Conservation (phyloP, 176 grass and related monocot species). For the Oryza glumipatula region DNA sequence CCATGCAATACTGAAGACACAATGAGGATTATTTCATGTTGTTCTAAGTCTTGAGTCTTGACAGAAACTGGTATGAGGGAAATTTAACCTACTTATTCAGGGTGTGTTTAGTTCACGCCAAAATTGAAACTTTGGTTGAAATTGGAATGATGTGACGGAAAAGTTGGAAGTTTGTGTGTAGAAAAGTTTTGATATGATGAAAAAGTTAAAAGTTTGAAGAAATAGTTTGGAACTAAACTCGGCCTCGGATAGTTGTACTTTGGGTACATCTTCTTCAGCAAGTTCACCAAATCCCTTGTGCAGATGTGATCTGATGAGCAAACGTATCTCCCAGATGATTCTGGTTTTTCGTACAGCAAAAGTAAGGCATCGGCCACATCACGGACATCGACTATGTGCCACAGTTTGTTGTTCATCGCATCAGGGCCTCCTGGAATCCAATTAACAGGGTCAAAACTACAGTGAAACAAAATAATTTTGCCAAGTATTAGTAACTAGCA, state of each 20-base stretch:
- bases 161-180: no score
- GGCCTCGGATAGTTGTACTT: conserved; percentile 18
- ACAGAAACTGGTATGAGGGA: no score
- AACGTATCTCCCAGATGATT: conserved; percentile 48
- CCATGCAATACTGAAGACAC: background rate
- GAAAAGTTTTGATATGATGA: no score
- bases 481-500: background rate
- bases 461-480: background rate
- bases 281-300: conserved; percentile 44
- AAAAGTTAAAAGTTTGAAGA: no score
- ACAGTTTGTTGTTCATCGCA: conserved; percentile 45
- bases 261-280: conserved; percentile 54
- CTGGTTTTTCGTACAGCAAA: conserved; percentile 50
- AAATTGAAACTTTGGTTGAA: no score
- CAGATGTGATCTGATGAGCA: conserved; percentile 34
- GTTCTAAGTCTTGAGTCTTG: background rate
- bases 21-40: background rate
- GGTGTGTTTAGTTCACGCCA: no score
- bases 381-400: conserved; percentile 53
- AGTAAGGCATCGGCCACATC: conserved; percentile 58
- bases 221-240: no score
- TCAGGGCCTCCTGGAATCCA: conserved; percentile 44
- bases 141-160: no score
- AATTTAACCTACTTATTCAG: conserved; percentile 33
- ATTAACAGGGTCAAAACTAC: background rate